Evolutionary conservation across 2,329 filamentous ascomycete genomes (phyloP).

Genomic region (Cytospora piceicola): DNA sequence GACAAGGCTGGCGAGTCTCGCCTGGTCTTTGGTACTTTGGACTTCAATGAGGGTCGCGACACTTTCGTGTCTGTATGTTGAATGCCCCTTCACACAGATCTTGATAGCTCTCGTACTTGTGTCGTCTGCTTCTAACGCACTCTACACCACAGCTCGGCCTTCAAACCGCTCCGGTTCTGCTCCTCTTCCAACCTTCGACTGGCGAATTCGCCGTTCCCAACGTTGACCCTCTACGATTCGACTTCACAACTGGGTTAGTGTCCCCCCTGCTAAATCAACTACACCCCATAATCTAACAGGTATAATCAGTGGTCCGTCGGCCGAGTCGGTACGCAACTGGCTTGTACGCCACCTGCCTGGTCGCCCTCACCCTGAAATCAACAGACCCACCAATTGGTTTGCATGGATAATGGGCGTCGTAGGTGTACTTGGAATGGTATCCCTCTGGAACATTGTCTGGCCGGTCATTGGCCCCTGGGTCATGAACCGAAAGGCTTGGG

Average conservation of each 20-base stretch:
- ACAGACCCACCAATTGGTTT: constrained; percentile 85
- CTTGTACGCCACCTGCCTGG: constrained; percentile 77
- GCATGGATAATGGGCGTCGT: constrained; percentile 71
- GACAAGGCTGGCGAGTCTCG: constrained; percentile 75
- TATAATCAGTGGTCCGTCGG: constrained; percentile 64
- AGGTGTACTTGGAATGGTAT: constrained; percentile 63
- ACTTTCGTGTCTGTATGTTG: constrained; percentile 80
- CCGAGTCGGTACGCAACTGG: constrained; percentile 81
- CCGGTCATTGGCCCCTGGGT: constrained; percentile 81
- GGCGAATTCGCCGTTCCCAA: constrained; percentile 77
- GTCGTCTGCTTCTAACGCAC: constrained; percentile 4
- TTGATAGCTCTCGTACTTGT: neutral
- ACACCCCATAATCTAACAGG: constrained; percentile 4
- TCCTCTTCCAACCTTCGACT: constrained; percentile 83
- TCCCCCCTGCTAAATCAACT: neutral
- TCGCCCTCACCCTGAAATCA: constrained; percentile 75
- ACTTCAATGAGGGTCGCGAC: constrained; percentile 82
- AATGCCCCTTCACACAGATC: neutral
- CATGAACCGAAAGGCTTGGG: constrained; percentile 93
- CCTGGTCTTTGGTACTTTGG: constrained; percentile 80
- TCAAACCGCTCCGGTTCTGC: constrained; percentile 88
- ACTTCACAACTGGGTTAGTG: constrained; percentile 79
- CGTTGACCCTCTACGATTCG: constrained; percentile 74
- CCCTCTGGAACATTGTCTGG: constrained; percentile 65
- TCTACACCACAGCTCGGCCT: constrained; percentile 70